Evolutionary conservation across 305 asterid genomes (phyloP).

Genomic region (Ruellia speciosa): DNA sequence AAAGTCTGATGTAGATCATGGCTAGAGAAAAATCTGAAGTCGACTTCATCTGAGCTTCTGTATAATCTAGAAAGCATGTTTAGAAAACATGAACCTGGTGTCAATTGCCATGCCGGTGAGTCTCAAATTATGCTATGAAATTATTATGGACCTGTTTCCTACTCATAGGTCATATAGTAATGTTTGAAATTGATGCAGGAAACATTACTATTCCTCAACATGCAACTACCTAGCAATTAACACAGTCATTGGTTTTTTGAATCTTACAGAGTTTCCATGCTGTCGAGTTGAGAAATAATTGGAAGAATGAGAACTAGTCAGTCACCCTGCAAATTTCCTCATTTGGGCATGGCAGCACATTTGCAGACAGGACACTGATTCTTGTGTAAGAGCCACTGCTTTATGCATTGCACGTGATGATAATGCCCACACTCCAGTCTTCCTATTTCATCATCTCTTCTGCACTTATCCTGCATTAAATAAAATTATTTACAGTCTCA

Average conservation of each 20-base stretch:
- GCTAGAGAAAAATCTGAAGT: too few relatives aligned
- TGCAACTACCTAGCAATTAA: background rate
- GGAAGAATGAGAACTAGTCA: constrained; percentile 5
- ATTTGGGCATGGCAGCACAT: constrained; percentile 28
- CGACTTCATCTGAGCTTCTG: too few relatives aligned
- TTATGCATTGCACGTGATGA: constrained; percentile 56
- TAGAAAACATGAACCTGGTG: too few relatives aligned
- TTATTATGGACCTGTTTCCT: too few relatives aligned
- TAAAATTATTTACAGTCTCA: background rate
- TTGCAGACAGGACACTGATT: constrained; percentile 60
- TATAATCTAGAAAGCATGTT: too few relatives aligned
- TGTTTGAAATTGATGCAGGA: background rate
- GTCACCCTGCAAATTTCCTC: background rate
- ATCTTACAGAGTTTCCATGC: background rate
- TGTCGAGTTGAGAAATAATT: background rate
- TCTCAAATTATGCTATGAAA: too few relatives aligned
- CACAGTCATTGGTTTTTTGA: background rate
- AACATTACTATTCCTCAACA: background rate
- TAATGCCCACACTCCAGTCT: constrained; percentile 49
- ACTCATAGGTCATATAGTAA: background rate
- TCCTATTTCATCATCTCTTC: constrained; percentile 32
- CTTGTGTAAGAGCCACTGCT: constrained; percentile 54
- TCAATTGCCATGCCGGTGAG: too few relatives aligned
- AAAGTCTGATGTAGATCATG: too few relatives aligned
- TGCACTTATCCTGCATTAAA: constrained; percentile 40